Evolutionary conservation across 1,284 basidiomycete genomes (phyloP), one percentile per base, ranked within the genome.

Genomic region (Coniferiporia weirii): DNA sequence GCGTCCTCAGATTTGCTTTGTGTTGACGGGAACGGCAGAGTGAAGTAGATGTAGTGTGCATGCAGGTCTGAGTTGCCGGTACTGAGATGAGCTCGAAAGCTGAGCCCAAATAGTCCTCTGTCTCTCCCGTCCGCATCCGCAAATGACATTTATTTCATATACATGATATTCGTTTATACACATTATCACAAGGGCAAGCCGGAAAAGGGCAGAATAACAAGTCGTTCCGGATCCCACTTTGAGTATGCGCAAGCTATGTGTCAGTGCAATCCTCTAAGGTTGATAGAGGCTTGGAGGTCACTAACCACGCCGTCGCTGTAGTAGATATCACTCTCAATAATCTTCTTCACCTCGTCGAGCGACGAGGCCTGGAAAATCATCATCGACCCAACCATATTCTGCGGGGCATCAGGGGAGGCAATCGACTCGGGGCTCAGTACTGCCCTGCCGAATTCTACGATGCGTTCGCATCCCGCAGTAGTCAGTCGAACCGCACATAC

Each of bases 261-360:
- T 27, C 27, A 27, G 27, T 27, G 27, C 27, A 27, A 27, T 27
- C 27, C 27, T 3, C 5, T 27, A 3, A 27, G 2, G 27, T 5
- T 27, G 27, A 27, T 27, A 27, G 27, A 27, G 27, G 27, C 27
- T 27, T 27, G 45, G 60, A 22, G 27, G 19, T 57, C 13, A 77
- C 81, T 72, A 64, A 84, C 83, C 49, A 85, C 82, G 45, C 75
- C 75, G 60, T 73, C 72, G 13, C 73, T 80, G 69, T 79, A 83
- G 65, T 84, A 85, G 4, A 82, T 65, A 64, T 85, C 83, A 32
- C 66, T 65, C 64, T 82, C 76, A n/a, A 84, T 70, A 50, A 77
- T 64, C 58, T 72, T 72, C 65, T 69, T 75, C 40, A 75, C 81
- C n/a, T 75, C 74, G 34, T 76, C 77, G 44, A 84, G 65, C 5